Evolutionary conservation across 2,329 filamentous ascomycete genomes (phyloP).

Genomic region (Aureobasidium mangrovei): DNA sequence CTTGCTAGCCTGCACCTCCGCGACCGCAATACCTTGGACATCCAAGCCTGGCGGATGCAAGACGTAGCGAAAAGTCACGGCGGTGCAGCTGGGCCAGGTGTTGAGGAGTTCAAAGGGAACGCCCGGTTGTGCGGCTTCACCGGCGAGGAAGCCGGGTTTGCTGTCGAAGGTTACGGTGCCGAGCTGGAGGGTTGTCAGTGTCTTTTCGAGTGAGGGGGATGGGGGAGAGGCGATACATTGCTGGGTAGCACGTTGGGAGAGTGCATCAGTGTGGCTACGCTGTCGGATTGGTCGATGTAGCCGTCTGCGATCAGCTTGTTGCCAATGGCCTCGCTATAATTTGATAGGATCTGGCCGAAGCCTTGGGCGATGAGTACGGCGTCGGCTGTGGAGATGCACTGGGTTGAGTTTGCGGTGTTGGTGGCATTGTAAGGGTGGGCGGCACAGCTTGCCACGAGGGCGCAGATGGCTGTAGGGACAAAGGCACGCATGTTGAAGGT

Average conservation of each 20-base stretch:
- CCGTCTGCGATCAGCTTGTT: conserved; percentile 19
- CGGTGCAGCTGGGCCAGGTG: conserved; percentile 22
- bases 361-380: conserved; percentile 22
- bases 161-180: conserved; percentile 20
- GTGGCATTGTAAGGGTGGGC: background rate
- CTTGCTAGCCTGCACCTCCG: background rate
- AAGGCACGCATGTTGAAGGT: background rate
- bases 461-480: background rate
- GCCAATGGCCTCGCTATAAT: conserved; percentile 21
- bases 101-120: conserved; percentile 26
- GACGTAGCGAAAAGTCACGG: conserved; percentile 25
- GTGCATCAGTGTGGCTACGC: conserved; percentile 25
- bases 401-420: background rate
- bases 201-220: background rate
- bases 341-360: conserved; percentile 23
- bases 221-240: background rate
- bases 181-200: background rate
- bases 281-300: conserved; percentile 27
- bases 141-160: conserved; percentile 22
- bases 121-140: conserved; percentile 24
- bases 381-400: conserved; percentile 12
- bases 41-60: conserved; percentile 20
- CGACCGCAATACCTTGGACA: conserved; percentile 18
- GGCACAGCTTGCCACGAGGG: background rate
- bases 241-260: background rate